A percentile compares a stretch with the other conserved stretches of the same genome.
These are phyloP conservation scores for Pseudomicrostroma phylloplanum DNA, from an alignment of 1,284 basidiomycete species.

Conservation along the genomic window DNA sequence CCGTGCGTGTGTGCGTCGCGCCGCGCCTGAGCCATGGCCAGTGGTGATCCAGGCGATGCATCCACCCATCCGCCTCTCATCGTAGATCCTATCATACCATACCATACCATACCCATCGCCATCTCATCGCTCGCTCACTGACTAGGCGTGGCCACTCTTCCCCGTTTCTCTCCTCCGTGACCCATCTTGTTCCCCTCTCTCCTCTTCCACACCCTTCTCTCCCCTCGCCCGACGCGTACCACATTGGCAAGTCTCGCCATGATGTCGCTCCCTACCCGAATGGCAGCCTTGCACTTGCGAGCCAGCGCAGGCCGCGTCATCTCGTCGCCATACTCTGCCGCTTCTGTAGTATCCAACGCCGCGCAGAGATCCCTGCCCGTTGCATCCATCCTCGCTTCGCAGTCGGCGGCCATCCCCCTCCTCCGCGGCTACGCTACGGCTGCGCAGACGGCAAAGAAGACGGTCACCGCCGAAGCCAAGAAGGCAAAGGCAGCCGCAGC, in stretches of 20 bases:
- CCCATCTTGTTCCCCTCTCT: background rate
- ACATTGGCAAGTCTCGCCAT: slow-evolving; percentile 1
- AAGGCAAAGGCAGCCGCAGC: background rate
- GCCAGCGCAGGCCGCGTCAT: background rate
- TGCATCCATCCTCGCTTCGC: too few relatives aligned
- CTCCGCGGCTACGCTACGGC: background rate
- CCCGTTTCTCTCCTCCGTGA: too few relatives aligned
- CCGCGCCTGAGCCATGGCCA: background rate
- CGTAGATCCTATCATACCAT: background rate
- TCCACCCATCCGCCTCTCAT: background rate
- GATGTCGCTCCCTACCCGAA: background rate
- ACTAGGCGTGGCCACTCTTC: too few relatives aligned
- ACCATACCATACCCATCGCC: background rate
- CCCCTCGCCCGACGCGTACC: background rate
- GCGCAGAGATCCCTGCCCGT: background rate
- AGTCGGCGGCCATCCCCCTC: background rate
- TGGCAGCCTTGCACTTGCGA: background rate
- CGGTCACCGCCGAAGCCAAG: background rate
- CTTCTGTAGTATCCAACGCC: background rate
- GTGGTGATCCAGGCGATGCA: background rate
- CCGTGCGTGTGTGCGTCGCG: slow-evolving; percentile 1
- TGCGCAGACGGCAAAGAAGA: background rate
- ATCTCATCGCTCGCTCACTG: too few relatives aligned
- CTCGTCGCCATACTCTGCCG: background rate
- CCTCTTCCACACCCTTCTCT: background rate